Evolutionary conservation across 1,284 basidiomycete species (phyloP).

Genomic region (Bondarzewia mesenterica): DNA sequence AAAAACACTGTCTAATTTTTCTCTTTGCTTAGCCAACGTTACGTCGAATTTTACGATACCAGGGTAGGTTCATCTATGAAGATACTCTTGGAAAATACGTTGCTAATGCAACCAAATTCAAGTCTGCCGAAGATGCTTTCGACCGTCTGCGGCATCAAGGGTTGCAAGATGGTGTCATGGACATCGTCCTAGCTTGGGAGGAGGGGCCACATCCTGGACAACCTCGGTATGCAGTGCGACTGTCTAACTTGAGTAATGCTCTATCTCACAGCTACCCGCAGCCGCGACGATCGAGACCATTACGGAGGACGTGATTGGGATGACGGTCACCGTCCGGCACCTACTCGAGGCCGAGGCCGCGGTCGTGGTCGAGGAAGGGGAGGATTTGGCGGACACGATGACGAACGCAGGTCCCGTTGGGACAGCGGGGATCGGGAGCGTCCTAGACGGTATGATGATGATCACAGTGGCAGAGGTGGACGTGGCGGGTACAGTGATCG

Average conservation of each 20-base stretch:
- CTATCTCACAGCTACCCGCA: neutral
- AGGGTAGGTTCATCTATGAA: constrained; percentile 41
- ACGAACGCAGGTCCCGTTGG: constrained; percentile 37
- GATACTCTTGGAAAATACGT: constrained; percentile 3
- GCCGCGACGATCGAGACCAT: constrained; percentile 13
- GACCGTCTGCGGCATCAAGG: constrained; percentile 73
- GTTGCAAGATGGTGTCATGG: constrained; percentile 82
- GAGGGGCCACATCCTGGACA: constrained; percentile 24
- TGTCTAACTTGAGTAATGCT: neutral
- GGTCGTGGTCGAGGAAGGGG: constrained; percentile 24
- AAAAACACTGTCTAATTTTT: too few species aligned
- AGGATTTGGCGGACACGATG: constrained; percentile 21
- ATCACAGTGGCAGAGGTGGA: constrained; percentile 26
- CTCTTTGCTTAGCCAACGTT: constrained; percentile 50
- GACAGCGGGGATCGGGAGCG: constrained; percentile 38
- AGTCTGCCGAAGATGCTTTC: constrained; percentile 74
- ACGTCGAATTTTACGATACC: constrained; percentile 86
- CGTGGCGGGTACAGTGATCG: constrained; percentile 29
- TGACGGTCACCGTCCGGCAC: constrained; percentile 28
- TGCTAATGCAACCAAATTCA: constrained; percentile 9
- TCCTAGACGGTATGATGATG: constrained; percentile 35
- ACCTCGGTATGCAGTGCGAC: constrained; percentile 19
- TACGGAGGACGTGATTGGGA: constrained; percentile 14
- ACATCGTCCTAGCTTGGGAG: constrained; percentile 88
- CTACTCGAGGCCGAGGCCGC: constrained; percentile 22